Percentiles rank a stretch among this genome's conserved stretches.
phyloP scores from a whole-genome alignment of 2,329 filamentous ascomycete genomes.

The Calonectria pauciramosa region DNA sequence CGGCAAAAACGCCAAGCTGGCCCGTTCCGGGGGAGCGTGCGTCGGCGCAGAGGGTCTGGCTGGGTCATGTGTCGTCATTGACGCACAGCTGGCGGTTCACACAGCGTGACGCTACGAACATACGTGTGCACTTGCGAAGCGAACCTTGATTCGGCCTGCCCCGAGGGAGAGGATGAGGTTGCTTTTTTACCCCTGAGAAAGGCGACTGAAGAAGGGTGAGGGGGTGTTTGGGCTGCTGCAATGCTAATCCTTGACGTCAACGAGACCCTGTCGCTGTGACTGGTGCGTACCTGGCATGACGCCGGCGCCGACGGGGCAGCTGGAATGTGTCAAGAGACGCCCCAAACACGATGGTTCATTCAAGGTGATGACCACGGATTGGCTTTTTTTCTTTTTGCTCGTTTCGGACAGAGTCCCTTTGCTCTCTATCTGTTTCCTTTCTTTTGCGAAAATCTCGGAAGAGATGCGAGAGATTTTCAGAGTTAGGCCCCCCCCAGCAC shows the following conservation, averaged over 20 bases:
- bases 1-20: conserved; percentile 6
- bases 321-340: conserved; percentile 13
- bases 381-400: neutral
- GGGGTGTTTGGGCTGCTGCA: conserved; percentile 1
- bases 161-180: neutral
- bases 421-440: neutral
- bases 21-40: conserved; percentile 9
- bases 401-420: neutral
- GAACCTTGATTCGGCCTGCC: neutral
- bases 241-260: conserved; percentile 16
- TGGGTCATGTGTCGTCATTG: conserved; percentile 8
- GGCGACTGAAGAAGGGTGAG: neutral
- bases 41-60: neutral
- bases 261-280: neutral
- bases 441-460: neutral
- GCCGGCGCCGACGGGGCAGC: neutral
- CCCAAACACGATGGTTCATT: neutral
- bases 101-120: neutral
- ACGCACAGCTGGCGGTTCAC: neutral
- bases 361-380: neutral
- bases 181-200: neutral
- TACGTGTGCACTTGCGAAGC: conserved; percentile 9
- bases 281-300: conserved; percentile 20
- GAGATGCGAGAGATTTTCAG: neutral
- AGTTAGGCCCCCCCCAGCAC: neutral